phyloP scores from a whole-genome alignment of 345 rosid genomes.

The Excoecaria cochinchinensis region DNA sequence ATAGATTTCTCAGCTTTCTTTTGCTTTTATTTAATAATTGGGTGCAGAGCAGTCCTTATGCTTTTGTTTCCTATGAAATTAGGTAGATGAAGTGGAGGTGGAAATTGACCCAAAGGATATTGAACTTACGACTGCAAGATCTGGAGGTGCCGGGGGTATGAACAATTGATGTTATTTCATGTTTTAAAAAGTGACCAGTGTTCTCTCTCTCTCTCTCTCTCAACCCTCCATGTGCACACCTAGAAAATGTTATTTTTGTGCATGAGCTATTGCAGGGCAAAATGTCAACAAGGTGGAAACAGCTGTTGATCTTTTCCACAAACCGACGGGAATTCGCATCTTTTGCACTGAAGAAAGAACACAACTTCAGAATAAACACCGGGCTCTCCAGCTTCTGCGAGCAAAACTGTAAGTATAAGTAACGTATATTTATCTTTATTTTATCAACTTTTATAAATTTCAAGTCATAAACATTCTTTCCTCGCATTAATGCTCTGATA shows the following conservation, averaged over 20 bases:
- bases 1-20: neutral
- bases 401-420: slow-evolving; percentile 70
- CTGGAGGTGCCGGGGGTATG: slow-evolving; percentile 98
- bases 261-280: slow-evolving; percentile 60
- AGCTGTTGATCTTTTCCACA: slow-evolving; percentile 88
- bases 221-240: neutral
- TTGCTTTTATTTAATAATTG: neutral
- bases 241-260: slow-evolving; percentile 3
- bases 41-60: neutral
- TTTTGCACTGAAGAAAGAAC: slow-evolving; percentile 97
- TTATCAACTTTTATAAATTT: slow-evolving; percentile 2
- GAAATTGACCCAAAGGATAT: slow-evolving; percentile 91
- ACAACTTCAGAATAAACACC: slow-evolving; percentile 68
- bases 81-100: slow-evolving; percentile 97
- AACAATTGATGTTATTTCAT: slow-evolving; percentile 4
- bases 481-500: neutral
- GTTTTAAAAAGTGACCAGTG: neutral
- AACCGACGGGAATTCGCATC: slow-evolving; percentile 93
- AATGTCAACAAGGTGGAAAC: slow-evolving; percentile 99
- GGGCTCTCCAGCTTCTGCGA: slow-evolving; percentile 87
- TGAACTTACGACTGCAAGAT: slow-evolving; percentile 91
- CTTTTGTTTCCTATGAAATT: slow-evolving; percentile 23
- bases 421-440: slow-evolving; percentile 1
- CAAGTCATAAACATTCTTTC: neutral
- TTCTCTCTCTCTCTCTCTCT: slow-evolving; percentile 10